These are phyloP conservation scores for Aspergillus oerlinghausenensis DNA, from an alignment of 2,329 filamentous ascomycete genomes.

Conservation along the genomic window DNA sequence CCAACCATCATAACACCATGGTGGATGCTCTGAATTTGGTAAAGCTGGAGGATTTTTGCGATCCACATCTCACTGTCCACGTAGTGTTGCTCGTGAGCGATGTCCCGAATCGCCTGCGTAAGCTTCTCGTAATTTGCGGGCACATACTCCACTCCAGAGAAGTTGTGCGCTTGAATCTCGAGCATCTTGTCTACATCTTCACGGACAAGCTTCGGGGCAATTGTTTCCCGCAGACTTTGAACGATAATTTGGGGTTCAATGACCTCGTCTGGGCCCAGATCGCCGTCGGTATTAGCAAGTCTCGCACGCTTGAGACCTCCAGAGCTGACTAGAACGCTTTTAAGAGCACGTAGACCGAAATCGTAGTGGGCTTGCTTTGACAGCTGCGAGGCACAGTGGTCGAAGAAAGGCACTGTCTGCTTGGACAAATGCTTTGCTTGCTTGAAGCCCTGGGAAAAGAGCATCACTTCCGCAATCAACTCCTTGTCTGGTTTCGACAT, in stretches of 20 bases:
- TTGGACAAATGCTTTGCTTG: conserved; percentile 91
- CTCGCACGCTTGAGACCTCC: conserved; percentile 89
- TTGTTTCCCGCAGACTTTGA: conserved; percentile 96
- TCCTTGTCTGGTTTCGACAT: conserved; percentile 99
- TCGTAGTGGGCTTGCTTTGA: conserved; percentile 99
- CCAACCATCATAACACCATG: conserved; percentile 99
- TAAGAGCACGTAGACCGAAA: conserved; percentile 93
- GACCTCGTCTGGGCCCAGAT: conserved; percentile 62
- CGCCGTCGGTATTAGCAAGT: conserved; percentile 55
- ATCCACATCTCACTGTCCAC: conserved; percentile 94
- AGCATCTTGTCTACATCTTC: conserved; percentile 86
- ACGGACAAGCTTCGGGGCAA: conserved; percentile 93
- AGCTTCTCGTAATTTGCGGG: conserved; percentile 79
- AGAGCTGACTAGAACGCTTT: conserved; percentile 97
- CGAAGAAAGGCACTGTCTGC: conserved; percentile 97
- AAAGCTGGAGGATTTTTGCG: conserved; percentile 93
- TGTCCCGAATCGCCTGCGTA: conserved; percentile 72
- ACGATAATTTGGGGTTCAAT: conserved; percentile 97
- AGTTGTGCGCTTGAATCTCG: conserved; percentile 75
- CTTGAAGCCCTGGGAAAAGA: conserved; percentile 98
- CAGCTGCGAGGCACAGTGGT: conserved; percentile 72
- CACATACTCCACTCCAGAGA: conserved; percentile 89
- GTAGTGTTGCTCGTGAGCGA: conserved; percentile 79
- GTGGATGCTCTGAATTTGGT: conserved; percentile 96
- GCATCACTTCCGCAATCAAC: conserved; percentile 98